Conservation (phyloP, 306 rosid species). For the Dicorynia guianensis region DNA sequence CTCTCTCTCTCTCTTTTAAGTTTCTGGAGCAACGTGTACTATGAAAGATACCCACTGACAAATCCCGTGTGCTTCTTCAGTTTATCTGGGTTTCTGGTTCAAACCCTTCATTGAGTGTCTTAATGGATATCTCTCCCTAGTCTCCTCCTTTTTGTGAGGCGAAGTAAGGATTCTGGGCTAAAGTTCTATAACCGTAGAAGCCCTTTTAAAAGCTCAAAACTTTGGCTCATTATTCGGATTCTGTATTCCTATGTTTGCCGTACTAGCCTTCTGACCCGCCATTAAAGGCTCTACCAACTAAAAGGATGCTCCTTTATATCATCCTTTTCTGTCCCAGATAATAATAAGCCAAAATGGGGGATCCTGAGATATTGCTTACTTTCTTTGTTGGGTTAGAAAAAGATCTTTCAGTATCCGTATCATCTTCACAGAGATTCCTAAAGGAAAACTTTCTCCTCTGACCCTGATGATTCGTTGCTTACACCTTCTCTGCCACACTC, state of each 20-base stretch:
- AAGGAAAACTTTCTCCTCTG: slow-evolving; percentile 39
- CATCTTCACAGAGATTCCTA: slow-evolving; percentile 47
- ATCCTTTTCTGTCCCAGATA: slow-evolving; percentile 57
- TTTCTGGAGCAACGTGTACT: slow-evolving; percentile 83
- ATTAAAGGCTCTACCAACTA: slow-evolving; percentile 49
- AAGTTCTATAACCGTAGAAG: slow-evolving; percentile 43
- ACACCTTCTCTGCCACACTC: slow-evolving; percentile 43
- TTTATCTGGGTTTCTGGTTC: slow-evolving; percentile 39
- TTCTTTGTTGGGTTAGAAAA: slow-evolving; percentile 36
- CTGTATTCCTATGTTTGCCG: slow-evolving; percentile 26
- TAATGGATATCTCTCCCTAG: not conserved
- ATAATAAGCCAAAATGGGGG: slow-evolving; percentile 46
- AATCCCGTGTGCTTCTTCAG: slow-evolving; percentile 58
- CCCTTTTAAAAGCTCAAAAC: slow-evolving; percentile 51
- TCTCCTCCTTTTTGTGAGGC: slow-evolving; percentile 24
- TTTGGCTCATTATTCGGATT: slow-evolving; percentile 37
- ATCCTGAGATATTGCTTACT: slow-evolving; percentile 46
- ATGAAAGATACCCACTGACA: slow-evolving; percentile 72
- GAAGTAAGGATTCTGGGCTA: slow-evolving; percentile 31
- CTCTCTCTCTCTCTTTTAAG: slow-evolving; percentile 40
- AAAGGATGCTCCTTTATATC: slow-evolving; percentile 50
- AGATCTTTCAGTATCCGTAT: slow-evolving; percentile 57
- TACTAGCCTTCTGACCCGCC: slow-evolving; percentile 39
- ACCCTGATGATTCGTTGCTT: slow-evolving; percentile 52
- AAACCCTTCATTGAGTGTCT: slow-evolving; percentile 44